Base-by-base conservation (phyloP, 163 green algal genomes). In the Scenedesmus sp. region DNA sequence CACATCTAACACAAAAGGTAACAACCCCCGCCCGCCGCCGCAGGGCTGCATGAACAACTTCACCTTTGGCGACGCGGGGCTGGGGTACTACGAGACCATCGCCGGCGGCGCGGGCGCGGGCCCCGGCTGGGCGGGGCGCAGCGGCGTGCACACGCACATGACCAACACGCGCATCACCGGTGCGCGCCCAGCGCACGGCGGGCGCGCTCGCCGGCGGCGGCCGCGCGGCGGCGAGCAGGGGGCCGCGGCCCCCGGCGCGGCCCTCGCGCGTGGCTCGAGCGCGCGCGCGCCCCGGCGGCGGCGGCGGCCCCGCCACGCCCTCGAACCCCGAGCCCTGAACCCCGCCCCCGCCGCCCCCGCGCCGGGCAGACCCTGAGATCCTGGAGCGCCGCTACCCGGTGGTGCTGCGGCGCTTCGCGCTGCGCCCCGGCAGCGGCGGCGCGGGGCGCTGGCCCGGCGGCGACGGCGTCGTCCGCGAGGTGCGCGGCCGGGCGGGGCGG, bases 1-100 rank as follows among this genome's bases (percentile, higher is more conserved):
- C n/a, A n/a, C n/a, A n/a, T n/a, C n/a, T n/a, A n/a, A n/a, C n/a
- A n/a, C n/a, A n/a, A n/a, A n/a, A n/a, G n/a, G n/a, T n/a, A n/a
- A n/a, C n/a, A n/a, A n/a, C n/a, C n/a, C n/a, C n/a, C n/a, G n/a
- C n/a, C n/a, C n/a, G n/a, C n/a, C n/a, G n/a, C 13, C 65, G 24
- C 88, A 97, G 89, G 95, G 95, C 51, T 98, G 93, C 90, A 99
- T 99, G 96, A 99, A 99, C 91, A 99, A 99, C 89, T 91, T 99
- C 62, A 99, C 96, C 0, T 99, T 99, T 90, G 96, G 96, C 0
- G 94, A 99, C 66, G 87, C 88, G n/a, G 75, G 80, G 45, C 89
- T 97, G 87, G 92, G 93, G 2, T 99, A 99, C 88, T 99, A 99
- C 83, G 96, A 99, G 86, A 99, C 96, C 5, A 96, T 99, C 33